Percentiles rank a stretch among this genome's conserved stretches.
These are phyloP conservation scores for Erythrophleum ivorense DNA, from an alignment of 331 rosid species.

Conservation along the genomic window DNA sequence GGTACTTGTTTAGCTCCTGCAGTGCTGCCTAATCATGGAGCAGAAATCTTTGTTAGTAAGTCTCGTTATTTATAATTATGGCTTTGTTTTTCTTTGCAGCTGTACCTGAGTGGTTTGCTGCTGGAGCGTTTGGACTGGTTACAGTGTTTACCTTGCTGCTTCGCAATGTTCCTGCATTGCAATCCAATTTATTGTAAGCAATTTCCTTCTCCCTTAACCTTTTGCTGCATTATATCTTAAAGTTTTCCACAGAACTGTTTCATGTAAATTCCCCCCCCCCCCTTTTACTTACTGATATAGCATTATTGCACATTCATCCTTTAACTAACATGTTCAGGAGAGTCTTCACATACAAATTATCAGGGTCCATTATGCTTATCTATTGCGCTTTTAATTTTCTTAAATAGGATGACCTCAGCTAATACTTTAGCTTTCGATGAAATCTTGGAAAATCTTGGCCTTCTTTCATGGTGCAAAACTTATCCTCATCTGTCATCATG, in stretches of 20 bases:
- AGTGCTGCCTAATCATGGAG: background rate
- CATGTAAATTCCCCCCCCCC: background rate
- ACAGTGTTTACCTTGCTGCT: slow-evolving; percentile 85
- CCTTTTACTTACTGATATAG: slow-evolving; percentile 15
- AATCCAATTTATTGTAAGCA: slow-evolving; percentile 79
- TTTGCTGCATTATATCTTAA: background rate
- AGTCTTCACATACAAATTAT: slow-evolving; percentile 9
- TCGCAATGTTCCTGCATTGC: slow-evolving; percentile 89
- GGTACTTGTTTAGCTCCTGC: slow-evolving; percentile 54
- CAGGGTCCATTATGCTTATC: slow-evolving; percentile 17
- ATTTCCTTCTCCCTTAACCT: slow-evolving; percentile 22
- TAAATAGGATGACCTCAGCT: slow-evolving; percentile 26
- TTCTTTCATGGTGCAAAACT: background rate
- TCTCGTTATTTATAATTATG: slow-evolving; percentile 26
- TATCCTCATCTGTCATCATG: slow-evolving; percentile 1
- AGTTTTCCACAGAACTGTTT: slow-evolving; percentile 11
- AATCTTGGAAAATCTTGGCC: background rate
- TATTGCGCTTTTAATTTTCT: slow-evolving; percentile 25
- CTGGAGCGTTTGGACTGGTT: slow-evolving; percentile 88
- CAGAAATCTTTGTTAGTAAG: background rate
- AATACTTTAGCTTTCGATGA: slow-evolving; percentile 33
- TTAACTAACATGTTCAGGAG: slow-evolving; percentile 25
- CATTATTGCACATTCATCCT: slow-evolving; percentile 14
- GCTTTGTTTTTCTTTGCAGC: slow-evolving; percentile 55
- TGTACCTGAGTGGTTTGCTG: slow-evolving; percentile 97